Conservation (phyloP, 2,329 filamentous ascomycete genomes). For the Dactylonectria macrodidyma region DNA sequence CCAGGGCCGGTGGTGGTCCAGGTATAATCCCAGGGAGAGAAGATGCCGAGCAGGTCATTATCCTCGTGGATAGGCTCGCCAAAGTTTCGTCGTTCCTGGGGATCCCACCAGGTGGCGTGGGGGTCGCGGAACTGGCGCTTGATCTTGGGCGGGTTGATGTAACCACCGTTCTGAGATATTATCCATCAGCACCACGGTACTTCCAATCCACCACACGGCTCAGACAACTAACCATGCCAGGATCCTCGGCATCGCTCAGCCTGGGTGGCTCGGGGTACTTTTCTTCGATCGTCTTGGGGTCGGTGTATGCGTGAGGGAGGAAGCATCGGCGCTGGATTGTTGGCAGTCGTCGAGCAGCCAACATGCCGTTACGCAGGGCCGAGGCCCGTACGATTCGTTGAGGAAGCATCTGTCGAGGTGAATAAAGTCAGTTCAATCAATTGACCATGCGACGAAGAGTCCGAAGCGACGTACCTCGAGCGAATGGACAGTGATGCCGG, state of each 20-base stretch:
- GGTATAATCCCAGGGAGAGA: conserved; percentile 91
- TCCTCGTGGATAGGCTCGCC: conserved; percentile 98
- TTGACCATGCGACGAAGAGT: conserved; percentile 4
- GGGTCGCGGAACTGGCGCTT: conserved; percentile 96
- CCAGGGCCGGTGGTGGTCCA: conserved; percentile 82
- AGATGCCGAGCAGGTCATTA: conserved; percentile 91
- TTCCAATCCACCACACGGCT: conserved; percentile 15
- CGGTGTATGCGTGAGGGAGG: conserved; percentile 65
- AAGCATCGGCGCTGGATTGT: conserved; percentile 71
- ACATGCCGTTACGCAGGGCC: conserved; percentile 60
- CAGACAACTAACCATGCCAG: conserved; percentile 70
- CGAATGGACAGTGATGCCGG: conserved; percentile 49
- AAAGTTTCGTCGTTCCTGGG: conserved; percentile 96
- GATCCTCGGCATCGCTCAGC: conserved; percentile 74
- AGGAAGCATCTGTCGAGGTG: conserved; percentile 70
- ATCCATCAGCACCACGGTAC: conserved; percentile 43
- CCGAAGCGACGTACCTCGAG: conserved; percentile 49
- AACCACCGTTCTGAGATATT: conserved; percentile 81
- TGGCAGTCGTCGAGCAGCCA: conserved; percentile 65
- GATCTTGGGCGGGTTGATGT: conserved; percentile 82
- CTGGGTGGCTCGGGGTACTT: conserved; percentile 65
- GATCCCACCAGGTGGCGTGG: conserved; percentile 95
- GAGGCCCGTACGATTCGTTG: conserved; percentile 70
- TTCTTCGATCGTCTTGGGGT: conserved; percentile 63
- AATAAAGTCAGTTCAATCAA: conserved; percentile 36